Evolutionary conservation across 345 rosid species (phyloP).

Genomic region (sweet orange (Citrus sinensis)): DNA sequence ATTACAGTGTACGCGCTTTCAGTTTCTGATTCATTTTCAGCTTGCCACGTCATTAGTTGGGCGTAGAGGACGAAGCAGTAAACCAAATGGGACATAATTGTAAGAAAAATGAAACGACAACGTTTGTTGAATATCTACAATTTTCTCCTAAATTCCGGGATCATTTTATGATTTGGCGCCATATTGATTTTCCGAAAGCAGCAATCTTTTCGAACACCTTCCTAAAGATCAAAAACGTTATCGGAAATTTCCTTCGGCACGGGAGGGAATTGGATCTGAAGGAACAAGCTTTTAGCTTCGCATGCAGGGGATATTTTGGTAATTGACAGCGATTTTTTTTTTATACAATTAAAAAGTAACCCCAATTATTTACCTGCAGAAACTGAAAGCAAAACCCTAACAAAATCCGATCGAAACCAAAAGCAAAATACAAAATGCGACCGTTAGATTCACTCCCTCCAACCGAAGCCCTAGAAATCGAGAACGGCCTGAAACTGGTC

Average conservation of each 20-base stretch:
- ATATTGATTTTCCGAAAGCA: neutral
- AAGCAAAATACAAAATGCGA: slow-evolving; percentile 32
- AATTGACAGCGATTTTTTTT: neutral
- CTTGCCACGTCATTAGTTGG: slow-evolving; percentile 1
- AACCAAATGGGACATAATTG: neutral
- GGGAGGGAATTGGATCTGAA: neutral
- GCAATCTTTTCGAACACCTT: too few species aligned
- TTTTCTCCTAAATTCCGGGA: neutral
- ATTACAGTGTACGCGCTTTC: neutral
- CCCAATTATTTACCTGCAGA: neutral
- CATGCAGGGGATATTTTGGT: neutral
- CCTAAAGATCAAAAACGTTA: too few species aligned
- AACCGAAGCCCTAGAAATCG: slow-evolving; percentile 62
- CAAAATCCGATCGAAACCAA: neutral
- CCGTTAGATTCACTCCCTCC: slow-evolving; percentile 61
- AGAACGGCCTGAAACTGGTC: slow-evolving; percentile 51
- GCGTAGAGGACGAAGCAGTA: neutral
- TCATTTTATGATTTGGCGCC: neutral
- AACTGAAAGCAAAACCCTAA: neutral
- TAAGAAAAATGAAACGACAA: neutral
- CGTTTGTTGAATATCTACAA: neutral
- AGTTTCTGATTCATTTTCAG: neutral
- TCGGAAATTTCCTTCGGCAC: neutral
- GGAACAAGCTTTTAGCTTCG: too few species aligned
- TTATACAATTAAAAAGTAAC: neutral